Percentiles rank a stretch among this genome's conserved stretches.
Conservation (phyloP, 139 green algal species). For the Chlamydomonas eustigma region DNA sequence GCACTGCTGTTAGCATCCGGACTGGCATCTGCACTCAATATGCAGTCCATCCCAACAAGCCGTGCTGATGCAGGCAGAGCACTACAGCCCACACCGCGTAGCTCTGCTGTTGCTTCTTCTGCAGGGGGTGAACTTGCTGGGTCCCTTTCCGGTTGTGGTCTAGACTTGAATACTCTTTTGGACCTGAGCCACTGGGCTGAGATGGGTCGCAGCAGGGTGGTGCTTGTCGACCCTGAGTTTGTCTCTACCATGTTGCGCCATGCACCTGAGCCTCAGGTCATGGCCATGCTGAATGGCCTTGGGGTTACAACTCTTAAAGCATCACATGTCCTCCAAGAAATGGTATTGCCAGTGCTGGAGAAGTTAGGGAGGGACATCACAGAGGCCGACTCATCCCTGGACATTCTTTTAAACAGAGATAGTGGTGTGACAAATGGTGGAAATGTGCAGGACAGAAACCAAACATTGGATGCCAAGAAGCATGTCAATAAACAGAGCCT, state of each 20-base stretch:
- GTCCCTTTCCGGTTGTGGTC: background rate
- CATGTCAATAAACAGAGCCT: background rate
- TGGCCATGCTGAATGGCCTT: background rate
- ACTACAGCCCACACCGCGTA: no score
- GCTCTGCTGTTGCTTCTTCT: no score
- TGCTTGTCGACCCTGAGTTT: background rate
- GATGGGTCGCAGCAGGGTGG: background rate
- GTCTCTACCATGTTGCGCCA: background rate
- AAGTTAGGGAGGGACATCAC: no score
- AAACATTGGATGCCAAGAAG: no score
- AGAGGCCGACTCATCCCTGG: no score
- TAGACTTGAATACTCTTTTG: background rate
- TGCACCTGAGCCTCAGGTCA: background rate
- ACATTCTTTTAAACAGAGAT: no score
- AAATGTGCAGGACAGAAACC: no score
- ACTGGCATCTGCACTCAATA: no score
- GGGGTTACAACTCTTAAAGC: background rate
- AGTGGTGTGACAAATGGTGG: no score
- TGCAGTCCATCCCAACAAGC: no score
- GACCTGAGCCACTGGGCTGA: background rate
- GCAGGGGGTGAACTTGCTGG: background rate
- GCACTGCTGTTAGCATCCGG: no score
- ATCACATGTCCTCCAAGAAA: background rate
- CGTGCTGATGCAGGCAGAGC: no score
- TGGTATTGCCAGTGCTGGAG: background rate